Conservation (phyloP, 2,329 filamentous ascomycete genomes). For the Pseudogymnoascus sp. region DNA sequence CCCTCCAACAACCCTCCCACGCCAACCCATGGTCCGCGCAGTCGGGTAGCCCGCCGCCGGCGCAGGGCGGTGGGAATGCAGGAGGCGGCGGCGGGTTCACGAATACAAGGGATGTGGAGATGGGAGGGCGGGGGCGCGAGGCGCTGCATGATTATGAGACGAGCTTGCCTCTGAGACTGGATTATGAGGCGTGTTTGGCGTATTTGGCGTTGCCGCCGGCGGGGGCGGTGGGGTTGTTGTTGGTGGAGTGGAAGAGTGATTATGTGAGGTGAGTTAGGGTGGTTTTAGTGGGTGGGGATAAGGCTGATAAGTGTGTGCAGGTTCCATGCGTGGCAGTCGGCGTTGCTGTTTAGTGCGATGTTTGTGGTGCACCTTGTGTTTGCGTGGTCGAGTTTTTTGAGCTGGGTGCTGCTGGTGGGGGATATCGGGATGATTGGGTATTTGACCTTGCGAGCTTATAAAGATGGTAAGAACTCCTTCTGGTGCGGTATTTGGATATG, state of each 20-base stretch:
- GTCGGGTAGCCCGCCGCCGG: constrained; percentile 14
- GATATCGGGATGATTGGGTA: constrained; percentile 72
- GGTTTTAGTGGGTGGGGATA: not conserved
- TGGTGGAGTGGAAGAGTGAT: constrained; percentile 90
- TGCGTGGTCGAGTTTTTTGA: constrained; percentile 74
- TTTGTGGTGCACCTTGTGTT: constrained; percentile 79
- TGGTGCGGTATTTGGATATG: not conserved
- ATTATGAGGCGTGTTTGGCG: constrained; percentile 84
- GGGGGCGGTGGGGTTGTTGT: constrained; percentile 73
- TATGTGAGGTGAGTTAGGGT: constrained; percentile 70
- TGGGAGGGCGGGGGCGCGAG: constrained; percentile 30
- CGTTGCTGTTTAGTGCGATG: constrained; percentile 67
- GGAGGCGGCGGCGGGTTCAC: constrained; percentile 3
- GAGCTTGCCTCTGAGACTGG: constrained; percentile 74
- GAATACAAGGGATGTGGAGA: constrained; percentile 14
- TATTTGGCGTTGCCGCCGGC: constrained; percentile 80
- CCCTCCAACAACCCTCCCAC: constrained; percentile 39
- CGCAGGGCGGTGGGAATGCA: constrained; percentile 17
- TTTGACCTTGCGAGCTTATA: constrained; percentile 71
- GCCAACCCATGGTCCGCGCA: constrained; percentile 22
- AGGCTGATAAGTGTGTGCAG: constrained; percentile 35
- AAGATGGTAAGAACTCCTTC: constrained; percentile 50
- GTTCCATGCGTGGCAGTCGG: constrained; percentile 95
- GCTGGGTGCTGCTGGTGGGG: constrained; percentile 70
- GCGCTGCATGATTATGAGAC: constrained; percentile 83